Conservation (phyloP, 257 asterid genomes). For the Verbena officinalis region DNA sequence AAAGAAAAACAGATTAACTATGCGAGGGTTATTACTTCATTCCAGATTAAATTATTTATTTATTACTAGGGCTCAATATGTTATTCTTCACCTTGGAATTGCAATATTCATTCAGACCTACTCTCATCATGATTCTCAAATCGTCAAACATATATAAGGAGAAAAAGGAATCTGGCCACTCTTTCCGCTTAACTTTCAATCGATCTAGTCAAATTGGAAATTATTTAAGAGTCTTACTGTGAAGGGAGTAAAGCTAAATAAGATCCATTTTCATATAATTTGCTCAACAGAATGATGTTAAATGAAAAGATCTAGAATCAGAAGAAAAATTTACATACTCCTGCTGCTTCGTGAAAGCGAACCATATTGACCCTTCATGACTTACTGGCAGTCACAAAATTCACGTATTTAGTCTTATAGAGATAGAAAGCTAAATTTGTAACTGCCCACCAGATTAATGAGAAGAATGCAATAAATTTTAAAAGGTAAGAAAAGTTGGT, state of each 20-base stretch:
- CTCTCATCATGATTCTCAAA: slow-evolving; percentile 19
- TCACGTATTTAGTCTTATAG: slow-evolving; percentile 13
- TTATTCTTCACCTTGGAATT: background rate
- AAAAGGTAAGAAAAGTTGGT: slow-evolving; percentile 18
- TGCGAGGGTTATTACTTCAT: slow-evolving; percentile 15
- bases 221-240: background rate
- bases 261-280: slow-evolving; percentile 1
- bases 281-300: slow-evolving; percentile 3
- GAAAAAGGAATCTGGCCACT: slow-evolving; percentile 8
- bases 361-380: slow-evolving; percentile 27
- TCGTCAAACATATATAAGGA: slow-evolving; percentile 4
- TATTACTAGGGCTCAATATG: slow-evolving; percentile 13
- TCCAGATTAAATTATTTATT: slow-evolving; percentile 12
- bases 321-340: slow-evolving; percentile 29
- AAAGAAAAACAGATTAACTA: background rate
- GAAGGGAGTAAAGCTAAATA: background rate
- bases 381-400: slow-evolving; percentile 9
- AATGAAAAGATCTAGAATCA: slow-evolving; percentile 1
- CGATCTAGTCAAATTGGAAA: slow-evolving; percentile 24
- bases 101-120: slow-evolving; percentile 3
- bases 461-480: slow-evolving; percentile 9
- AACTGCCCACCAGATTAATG: slow-evolving; percentile 4
- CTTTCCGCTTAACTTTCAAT: slow-evolving; percentile 9
- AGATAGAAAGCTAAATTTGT: slow-evolving; percentile 19
- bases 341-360: slow-evolving; percentile 19